These are phyloP conservation scores for Trifolium repens DNA, from an alignment of 306 rosid species.

Conservation along the genomic window DNA sequence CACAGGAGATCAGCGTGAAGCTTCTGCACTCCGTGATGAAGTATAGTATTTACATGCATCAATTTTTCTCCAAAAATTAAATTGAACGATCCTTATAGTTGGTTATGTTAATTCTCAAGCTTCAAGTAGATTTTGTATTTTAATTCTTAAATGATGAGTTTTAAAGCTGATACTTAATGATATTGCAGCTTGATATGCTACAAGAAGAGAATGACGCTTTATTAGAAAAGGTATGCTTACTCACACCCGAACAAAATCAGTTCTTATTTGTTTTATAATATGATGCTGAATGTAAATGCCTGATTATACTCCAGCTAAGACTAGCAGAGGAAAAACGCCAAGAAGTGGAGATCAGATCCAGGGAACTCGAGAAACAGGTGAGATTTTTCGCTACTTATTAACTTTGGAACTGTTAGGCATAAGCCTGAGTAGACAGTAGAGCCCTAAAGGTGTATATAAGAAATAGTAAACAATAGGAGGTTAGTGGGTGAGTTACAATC, in stretches of 20 bases:
- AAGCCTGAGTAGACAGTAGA: not conserved
- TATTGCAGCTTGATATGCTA: constrained; percentile 95
- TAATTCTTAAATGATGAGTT: constrained; percentile 24
- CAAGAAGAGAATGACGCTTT: constrained; percentile 77
- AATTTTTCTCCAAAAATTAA: constrained; percentile 35
- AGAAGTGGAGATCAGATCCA: constrained; percentile 90
- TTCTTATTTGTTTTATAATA: constrained; percentile 28
- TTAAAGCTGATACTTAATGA: constrained; percentile 43
- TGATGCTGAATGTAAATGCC: constrained; percentile 42
- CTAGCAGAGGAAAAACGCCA: constrained; percentile 76
- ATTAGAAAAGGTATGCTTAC: constrained; percentile 68
- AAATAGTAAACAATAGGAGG: constrained; percentile 6
- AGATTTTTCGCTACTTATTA: constrained; percentile 26
- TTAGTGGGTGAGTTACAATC: not conserved
- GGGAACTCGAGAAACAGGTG: constrained; percentile 95
- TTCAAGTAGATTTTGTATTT: constrained; percentile 26
- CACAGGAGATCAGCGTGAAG: constrained; percentile 78
- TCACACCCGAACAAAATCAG: constrained; percentile 11
- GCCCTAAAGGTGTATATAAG: constrained; percentile 14
- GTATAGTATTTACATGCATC: constrained; percentile 52
- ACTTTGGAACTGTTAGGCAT: constrained; percentile 27
- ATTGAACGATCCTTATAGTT: constrained; percentile 31
- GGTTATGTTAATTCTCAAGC: constrained; percentile 34
- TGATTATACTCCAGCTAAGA: constrained; percentile 70
- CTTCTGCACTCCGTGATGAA: constrained; percentile 97